phyloP scores from a whole-genome alignment of 805 yeast species.

The Kuraishia piskuri region DNA sequence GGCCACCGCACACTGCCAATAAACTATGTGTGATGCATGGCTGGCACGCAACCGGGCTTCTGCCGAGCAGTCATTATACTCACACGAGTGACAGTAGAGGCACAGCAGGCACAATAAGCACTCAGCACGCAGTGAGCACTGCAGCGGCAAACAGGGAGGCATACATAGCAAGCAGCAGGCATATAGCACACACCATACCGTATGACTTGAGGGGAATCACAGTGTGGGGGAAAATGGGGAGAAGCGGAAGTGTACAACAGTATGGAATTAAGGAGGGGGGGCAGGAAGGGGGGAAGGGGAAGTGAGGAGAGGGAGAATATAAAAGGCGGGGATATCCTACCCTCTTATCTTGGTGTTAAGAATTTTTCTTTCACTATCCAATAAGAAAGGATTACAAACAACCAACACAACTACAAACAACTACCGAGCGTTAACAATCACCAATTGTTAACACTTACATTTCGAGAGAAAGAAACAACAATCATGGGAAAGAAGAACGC shows the following conservation, averaged over 20 bases:
- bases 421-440: not conserved
- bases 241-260: not conserved
- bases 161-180: no score
- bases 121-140: no score
- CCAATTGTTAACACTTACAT: not conserved
- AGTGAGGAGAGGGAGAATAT: no score
- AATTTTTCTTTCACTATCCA: not conserved
- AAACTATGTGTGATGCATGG: not conserved
- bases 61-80: no score
- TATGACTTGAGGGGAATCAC: not conserved
- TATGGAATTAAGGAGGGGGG: not conserved
- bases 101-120: no score
- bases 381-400: not conserved
- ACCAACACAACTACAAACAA: not conserved
- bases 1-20: no score
- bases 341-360: no score
- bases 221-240: not conserved
- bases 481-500: constrained; percentile 2
- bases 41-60: no score
- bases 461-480: not conserved
- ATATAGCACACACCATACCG: no score
- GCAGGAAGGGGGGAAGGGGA: not conserved
- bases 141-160: no score
- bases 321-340: not conserved
- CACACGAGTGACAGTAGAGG: no score